Evolutionary conservation across 2,329 filamentous ascomycete species (phyloP).

Genomic region (Penicillium sp.): DNA sequence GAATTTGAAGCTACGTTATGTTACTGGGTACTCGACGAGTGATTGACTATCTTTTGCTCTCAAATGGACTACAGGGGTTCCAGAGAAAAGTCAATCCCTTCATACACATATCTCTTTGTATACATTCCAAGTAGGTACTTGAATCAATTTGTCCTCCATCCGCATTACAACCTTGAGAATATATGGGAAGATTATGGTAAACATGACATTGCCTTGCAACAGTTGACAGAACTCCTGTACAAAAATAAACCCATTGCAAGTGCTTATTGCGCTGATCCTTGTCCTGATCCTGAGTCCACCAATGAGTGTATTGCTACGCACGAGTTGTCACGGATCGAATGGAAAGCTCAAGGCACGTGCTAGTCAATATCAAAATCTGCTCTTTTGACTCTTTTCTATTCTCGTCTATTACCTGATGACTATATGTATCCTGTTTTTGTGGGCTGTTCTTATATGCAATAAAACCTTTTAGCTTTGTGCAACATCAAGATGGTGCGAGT

Average conservation of each 20-base stretch:
- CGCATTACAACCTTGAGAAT: too few species aligned
- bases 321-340: background rate
- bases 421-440: slow-evolving; percentile 5
- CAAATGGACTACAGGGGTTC: too few species aligned
- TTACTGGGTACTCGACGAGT: too few species aligned
- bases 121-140: too few species aligned
- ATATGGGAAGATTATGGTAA: too few species aligned
- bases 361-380: slow-evolving; percentile 9
- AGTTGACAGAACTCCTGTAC: slow-evolving; percentile 3
- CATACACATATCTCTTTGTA: too few species aligned
- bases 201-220: too few species aligned
- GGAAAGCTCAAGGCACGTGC: slow-evolving; percentile 1
- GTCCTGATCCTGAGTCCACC: slow-evolving; percentile 12
- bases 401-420: background rate
- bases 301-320: slow-evolving; percentile 4
- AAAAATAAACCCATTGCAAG: background rate
- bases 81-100: too few species aligned
- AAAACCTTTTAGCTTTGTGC: background rate
- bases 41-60: too few species aligned
- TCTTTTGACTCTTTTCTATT: background rate
- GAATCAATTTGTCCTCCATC: too few species aligned
- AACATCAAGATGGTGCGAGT: slow-evolving; percentile 12
- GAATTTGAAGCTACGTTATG: too few species aligned
- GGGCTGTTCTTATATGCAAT: background rate
- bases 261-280: slow-evolving; percentile 15